phyloP scores from a whole-genome alignment of 164 flowering plant species.

The Nymphaea colorata region DNA sequence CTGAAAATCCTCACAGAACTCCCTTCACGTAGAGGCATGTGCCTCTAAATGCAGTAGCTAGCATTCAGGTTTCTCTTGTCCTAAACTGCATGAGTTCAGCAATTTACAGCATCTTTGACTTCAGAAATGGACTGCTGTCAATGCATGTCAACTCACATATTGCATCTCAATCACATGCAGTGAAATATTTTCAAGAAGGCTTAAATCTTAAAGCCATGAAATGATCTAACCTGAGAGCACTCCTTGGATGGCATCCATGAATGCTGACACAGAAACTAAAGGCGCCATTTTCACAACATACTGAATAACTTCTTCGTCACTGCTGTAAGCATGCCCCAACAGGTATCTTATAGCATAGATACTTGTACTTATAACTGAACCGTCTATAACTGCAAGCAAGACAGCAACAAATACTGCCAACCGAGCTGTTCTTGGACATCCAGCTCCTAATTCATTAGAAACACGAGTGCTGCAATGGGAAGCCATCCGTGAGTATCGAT shows the following conservation, averaged over 20 bases:
- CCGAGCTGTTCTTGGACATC: conserved; percentile 51
- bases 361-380: conserved; percentile 25
- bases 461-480: conserved; percentile 56
- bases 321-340: conserved; percentile 65
- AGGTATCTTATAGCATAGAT: conserved; percentile 39
- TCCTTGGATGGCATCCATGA: conserved; percentile 59
- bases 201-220: too few relatives aligned
- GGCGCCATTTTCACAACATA: conserved; percentile 68
- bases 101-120: too few relatives aligned
- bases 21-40: too few relatives aligned
- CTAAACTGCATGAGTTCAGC: too few relatives aligned
- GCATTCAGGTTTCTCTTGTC: too few relatives aligned
- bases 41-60: too few relatives aligned
- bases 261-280: conserved; percentile 39
- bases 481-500: too few relatives aligned
- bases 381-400: conserved; percentile 28
- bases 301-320: conserved; percentile 62
- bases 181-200: too few relatives aligned
- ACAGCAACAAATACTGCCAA: conserved; percentile 33
- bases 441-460: conserved; percentile 87
- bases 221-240: conserved; percentile 51
- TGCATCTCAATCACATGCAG: too few relatives aligned
- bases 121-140: too few relatives aligned
- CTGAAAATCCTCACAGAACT: too few relatives aligned
- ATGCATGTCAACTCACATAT: too few relatives aligned